Evolutionary conservation across 2,329 filamentous ascomycete species (phyloP), one percentile per base, ranked within the genome.

Genomic region (Huntiella moniliformis): DNA sequence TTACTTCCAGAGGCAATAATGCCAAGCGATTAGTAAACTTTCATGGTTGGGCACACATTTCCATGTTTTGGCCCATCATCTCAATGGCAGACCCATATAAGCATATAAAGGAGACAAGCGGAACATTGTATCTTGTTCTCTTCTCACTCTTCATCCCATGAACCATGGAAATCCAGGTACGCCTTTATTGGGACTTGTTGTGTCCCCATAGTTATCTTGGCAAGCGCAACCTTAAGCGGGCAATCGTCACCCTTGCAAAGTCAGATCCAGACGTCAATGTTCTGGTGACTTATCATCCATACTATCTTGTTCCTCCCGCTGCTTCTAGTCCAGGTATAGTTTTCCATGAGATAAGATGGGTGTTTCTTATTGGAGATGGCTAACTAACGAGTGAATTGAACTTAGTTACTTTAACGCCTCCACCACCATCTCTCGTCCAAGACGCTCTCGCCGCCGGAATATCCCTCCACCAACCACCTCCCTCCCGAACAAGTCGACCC

Each of bases 201-300:
- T 73, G 70, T 48, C 67, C 68, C 3, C 71, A 67, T 60, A 70
- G 66, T 52, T 73, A 68, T 52, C 59, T 72, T 49, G 63, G 64
- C 48, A 63, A 68, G 51, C 63, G 59, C 47, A 64, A 61, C 45
- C 60, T 73, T 44, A 62, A 68, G 48, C 52, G 50, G 10, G 67
- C 68, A 46, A 67, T 71, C 50, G 54, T 57, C 16, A 52, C 54
- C 4, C 68, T 65, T 54, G 57, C 56, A 45, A 51, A 55, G 3
- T 52, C 52, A 11, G 59, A 68, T 49, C 66, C 66, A 0, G 60
- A 63, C 12, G 59, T 63, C 17, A 58, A 61, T 4, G 70, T 72
- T 47, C 61, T 68, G 37, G 55, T 71, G 10, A 55, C 56, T 1
- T 72, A 65, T 58, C 64, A 62, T 36, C 67, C 68, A 0, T 69